Conservation (phyloP, 2,329 filamentous ascomycete species). For the Microdochium paspali region DNA sequence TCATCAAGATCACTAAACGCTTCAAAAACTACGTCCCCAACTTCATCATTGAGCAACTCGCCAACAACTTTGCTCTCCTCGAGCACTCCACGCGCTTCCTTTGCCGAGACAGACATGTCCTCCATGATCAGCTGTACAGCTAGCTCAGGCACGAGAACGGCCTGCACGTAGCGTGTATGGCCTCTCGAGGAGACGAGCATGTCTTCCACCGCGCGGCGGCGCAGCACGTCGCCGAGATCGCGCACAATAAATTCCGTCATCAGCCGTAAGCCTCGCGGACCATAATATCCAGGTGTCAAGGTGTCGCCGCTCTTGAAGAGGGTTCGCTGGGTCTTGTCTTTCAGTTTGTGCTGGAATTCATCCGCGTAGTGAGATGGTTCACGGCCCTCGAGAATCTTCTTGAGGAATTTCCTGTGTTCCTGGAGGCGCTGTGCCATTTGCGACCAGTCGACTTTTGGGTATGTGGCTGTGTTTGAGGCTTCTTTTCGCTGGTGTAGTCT, state of each 20-base stretch:
- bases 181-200: conserved; percentile 57
- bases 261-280: conserved; percentile 58
- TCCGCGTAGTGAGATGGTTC: conserved; percentile 50
- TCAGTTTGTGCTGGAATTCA: conserved; percentile 43
- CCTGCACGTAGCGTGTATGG: conserved; percentile 60
- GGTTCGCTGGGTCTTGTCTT: conserved; percentile 48
- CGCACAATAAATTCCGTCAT: conserved; percentile 64
- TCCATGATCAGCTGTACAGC: conserved; percentile 45
- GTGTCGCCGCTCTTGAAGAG: conserved; percentile 47
- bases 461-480: conserved; percentile 41
- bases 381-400: conserved; percentile 48
- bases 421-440: conserved; percentile 48
- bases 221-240: conserved; percentile 49
- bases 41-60: conserved; percentile 57
- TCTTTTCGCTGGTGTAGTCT: conserved; percentile 46
- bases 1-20: conserved; percentile 9
- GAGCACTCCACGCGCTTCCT: conserved; percentile 45
- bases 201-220: conserved; percentile 54
- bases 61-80: conserved; percentile 59
- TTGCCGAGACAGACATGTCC: conserved; percentile 36
- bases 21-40: conserved; percentile 39
- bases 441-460: conserved; percentile 65
- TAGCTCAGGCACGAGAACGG: conserved; percentile 68
- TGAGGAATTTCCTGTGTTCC: conserved; percentile 44
- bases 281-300: conserved; percentile 75